Conservation (phyloP, 345 rosid genomes). For the Populus ilicifolia region DNA sequence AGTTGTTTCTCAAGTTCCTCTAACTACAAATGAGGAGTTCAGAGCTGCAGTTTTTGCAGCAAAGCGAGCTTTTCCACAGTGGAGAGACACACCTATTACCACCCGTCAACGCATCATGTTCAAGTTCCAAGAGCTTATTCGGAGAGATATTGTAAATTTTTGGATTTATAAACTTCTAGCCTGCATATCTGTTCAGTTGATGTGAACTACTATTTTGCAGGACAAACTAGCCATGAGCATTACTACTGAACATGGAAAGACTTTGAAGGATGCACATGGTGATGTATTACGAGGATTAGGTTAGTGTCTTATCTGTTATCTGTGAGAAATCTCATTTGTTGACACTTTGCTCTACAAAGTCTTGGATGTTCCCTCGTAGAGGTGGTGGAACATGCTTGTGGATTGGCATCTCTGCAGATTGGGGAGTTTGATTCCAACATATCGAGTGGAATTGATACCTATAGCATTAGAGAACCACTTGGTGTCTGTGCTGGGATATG, state of each 20-base stretch:
- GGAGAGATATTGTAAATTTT: slow-evolving; percentile 48
- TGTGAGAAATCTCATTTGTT: neutral
- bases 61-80: slow-evolving; percentile 53
- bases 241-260: slow-evolving; percentile 56
- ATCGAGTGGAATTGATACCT: slow-evolving; percentile 42
- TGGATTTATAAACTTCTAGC: slow-evolving; percentile 1
- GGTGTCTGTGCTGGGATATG: slow-evolving; percentile 62
- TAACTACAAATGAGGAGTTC: slow-evolving; percentile 61
- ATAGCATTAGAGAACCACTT: slow-evolving; percentile 45
- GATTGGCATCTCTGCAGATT: slow-evolving; percentile 41
- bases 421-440: slow-evolving; percentile 46
- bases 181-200: neutral
- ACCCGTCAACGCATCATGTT: slow-evolving; percentile 62
- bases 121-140: slow-evolving; percentile 64
- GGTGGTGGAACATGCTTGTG: slow-evolving; percentile 54
- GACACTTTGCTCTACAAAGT: slow-evolving; percentile 14
- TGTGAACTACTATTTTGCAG: slow-evolving; percentile 26
- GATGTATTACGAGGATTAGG: slow-evolving; percentile 49
- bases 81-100: slow-evolving; percentile 52
- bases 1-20: slow-evolving; percentile 64
- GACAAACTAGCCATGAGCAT: slow-evolving; percentile 55
- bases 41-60: slow-evolving; percentile 65
- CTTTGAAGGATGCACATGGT: slow-evolving; percentile 40
- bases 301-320: slow-evolving; percentile 22
- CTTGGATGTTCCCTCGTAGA: slow-evolving; percentile 33